phyloP scores from a whole-genome alignment of 768 basidiomycete species.

The Phaeolepiota aurea region DNA sequence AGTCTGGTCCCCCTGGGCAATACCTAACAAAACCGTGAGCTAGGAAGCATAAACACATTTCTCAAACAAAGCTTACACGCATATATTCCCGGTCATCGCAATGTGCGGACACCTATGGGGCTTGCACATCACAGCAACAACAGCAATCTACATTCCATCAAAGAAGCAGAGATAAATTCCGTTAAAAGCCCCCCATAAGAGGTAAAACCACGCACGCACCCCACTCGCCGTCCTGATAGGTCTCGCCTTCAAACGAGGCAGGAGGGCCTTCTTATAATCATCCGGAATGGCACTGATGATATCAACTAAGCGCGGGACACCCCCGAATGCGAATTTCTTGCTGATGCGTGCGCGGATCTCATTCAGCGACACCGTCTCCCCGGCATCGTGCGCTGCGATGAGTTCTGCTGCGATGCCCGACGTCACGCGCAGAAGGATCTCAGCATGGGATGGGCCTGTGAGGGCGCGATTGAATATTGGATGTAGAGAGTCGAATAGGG shows the following conservation, averaged over 20 bases:
- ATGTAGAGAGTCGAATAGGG: no score
- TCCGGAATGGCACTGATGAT: constrained; percentile 98
- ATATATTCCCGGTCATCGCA: constrained; percentile 99
- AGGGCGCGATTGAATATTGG: not conserved
- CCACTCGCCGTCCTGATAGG: constrained; percentile 97
- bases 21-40: constrained; percentile 61
- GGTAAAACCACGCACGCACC: constrained; percentile 46
- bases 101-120: constrained; percentile 99
- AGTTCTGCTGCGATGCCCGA: constrained; percentile 93
- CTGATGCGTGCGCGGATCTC: constrained; percentile 80
- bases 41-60: not conserved
- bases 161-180: no score
- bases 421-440: constrained; percentile 82
- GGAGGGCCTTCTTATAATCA: constrained; percentile 86
- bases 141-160: constrained; percentile 75
- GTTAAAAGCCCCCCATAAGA: no score
- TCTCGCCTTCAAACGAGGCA: constrained; percentile 86
- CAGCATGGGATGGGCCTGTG: constrained; percentile 79
- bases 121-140: constrained; percentile 99
- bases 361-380: constrained; percentile 77
- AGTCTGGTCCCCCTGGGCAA: constrained; percentile 98
- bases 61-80: constrained; percentile 60
- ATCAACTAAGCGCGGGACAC: constrained; percentile 90
- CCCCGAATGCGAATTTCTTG: constrained; percentile 82
- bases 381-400: constrained; percentile 78